Evolutionary conservation across 2,329 filamentous ascomycete genomes (phyloP), one percentile per base, ranked within the genome.

Genomic region (Aspergillus pseudoterreus): DNA sequence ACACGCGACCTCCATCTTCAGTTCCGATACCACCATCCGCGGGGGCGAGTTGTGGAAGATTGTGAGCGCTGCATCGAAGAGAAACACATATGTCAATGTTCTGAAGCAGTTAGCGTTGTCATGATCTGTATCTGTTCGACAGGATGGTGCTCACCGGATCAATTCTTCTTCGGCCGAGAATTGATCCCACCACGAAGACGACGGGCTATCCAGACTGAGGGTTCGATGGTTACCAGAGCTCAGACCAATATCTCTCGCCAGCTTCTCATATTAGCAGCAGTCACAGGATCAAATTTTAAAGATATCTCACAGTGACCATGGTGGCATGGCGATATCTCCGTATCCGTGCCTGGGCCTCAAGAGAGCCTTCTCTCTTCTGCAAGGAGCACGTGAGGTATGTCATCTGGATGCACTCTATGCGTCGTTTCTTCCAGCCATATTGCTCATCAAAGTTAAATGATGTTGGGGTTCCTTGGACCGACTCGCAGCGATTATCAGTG

Each of bases 1-100:
- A 27, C 56, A 63, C 2, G 59, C 52, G 22, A 66, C 46, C 30
- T 58, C 58, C 57, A 66, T 64, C 19, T 58, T 59, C 3, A 66
- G 38, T 43, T 67, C 63, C 14, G 56, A 51, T 8, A 66, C 51
- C 8, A 63, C 52, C 51, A 66, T 61, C 17, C 63, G 58, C 0
- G 64, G 64, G 2, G 64, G 60, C 4, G 57, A 58, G 30, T 65
- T 63, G 55, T 66, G 58, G 39, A 67, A 55, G n/a, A 64, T 64
- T 3, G 58, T 59, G n/a, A 63, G 58, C 11, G 63, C 64, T 3
- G 57, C 57, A 42, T 67, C 64, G 17, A 67, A 59, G 10, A 66
- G 46, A 38, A 65, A 67, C 6, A 65, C 54, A n/a, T 58, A 66
- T 6, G 51, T 60, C 2, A 64, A 43, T 9, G 63, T 58, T 21